A percentile compares a stretch with the other conserved stretches of the same genome.
Conservation (phyloP, 2,329 filamentous ascomycete species). For the Aspergillus sp. region DNA sequence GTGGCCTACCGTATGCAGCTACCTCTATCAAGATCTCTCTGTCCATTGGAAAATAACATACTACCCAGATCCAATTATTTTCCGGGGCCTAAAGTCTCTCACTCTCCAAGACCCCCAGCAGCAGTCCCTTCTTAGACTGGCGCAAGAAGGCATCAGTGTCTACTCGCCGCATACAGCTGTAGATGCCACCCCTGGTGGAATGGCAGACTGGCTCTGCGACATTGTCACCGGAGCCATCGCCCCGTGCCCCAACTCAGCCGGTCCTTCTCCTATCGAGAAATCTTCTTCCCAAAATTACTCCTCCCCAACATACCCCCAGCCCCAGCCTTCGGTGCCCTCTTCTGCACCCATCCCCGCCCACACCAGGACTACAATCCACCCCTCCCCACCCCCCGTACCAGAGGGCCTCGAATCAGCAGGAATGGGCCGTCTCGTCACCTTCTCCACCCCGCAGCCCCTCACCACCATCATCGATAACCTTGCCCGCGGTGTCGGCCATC, state of each 20-base stretch:
- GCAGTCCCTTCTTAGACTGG: slow-evolving; percentile 73
- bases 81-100: slow-evolving; percentile 83
- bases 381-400: slow-evolving; percentile 34
- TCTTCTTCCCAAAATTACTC: slow-evolving; percentile 32
- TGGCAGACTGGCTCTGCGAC: slow-evolving; percentile 92
- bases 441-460: slow-evolving; percentile 49
- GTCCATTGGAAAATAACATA: neutral
- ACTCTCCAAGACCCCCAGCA: slow-evolving; percentile 84
- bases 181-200: slow-evolving; percentile 76
- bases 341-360: slow-evolving; percentile 42
- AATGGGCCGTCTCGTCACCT: slow-evolving; percentile 58
- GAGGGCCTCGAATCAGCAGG: slow-evolving; percentile 49
- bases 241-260: slow-evolving; percentile 2
- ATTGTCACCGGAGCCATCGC: slow-evolving; percentile 59
- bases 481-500: slow-evolving; percentile 59
- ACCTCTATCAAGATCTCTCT: neutral
- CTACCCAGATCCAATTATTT: slow-evolving; percentile 83
- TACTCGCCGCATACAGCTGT: slow-evolving; percentile 95
- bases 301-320: slow-evolving; percentile 35
- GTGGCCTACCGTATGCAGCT: slow-evolving; percentile 73
- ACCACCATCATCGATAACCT: slow-evolving; percentile 59
- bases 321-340: slow-evolving; percentile 17
- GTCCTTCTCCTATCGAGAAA: slow-evolving; percentile 2
- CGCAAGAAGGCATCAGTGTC: slow-evolving; percentile 83
- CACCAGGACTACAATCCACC: slow-evolving; percentile 50